Evolutionary conservation across 495 filamentous ascomycete genomes (phyloP).

Genomic region (Extremus antarcticus): DNA sequence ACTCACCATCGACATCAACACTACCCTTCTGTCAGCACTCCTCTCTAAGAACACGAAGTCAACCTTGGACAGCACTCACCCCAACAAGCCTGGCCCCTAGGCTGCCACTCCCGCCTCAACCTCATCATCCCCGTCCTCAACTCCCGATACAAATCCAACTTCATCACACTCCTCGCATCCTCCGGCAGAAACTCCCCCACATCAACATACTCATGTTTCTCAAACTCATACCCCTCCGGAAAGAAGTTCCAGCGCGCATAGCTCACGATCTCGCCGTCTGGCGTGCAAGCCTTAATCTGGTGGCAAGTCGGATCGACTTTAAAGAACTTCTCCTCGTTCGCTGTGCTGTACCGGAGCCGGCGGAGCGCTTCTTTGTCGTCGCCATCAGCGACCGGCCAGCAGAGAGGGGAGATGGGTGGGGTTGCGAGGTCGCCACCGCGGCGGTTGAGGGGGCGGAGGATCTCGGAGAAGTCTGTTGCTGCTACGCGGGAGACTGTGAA

Average conservation of each 20-base stretch:
- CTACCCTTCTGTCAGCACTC: neutral
- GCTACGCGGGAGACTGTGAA: neutral
- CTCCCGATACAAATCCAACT: neutral
- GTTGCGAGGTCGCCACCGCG: neutral
- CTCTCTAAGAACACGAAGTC: neutral
- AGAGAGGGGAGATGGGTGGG: neutral
- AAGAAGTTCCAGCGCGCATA: constrained; percentile 3
- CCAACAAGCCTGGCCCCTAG: neutral
- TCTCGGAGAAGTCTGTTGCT: neutral
- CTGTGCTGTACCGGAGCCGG: neutral
- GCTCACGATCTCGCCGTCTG: neutral
- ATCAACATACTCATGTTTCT: neutral
- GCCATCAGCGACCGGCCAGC: neutral
- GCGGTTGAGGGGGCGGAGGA: constrained; percentile 1
- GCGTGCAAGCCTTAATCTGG: neutral
- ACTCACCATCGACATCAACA: constrained; percentile 3
- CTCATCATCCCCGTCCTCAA: constrained; percentile 1
- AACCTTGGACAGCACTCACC: neutral
- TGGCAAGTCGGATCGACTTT: neutral
- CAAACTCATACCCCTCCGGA: constrained; percentile 1
- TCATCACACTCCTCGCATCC: neutral
- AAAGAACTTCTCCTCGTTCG: neutral
- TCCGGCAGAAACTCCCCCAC: neutral
- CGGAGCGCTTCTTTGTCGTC: neutral
- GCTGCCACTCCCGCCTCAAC: neutral